Conservation (phyloP, 2,329 filamentous ascomycete species). For the Aspergillus floridensis region DNA sequence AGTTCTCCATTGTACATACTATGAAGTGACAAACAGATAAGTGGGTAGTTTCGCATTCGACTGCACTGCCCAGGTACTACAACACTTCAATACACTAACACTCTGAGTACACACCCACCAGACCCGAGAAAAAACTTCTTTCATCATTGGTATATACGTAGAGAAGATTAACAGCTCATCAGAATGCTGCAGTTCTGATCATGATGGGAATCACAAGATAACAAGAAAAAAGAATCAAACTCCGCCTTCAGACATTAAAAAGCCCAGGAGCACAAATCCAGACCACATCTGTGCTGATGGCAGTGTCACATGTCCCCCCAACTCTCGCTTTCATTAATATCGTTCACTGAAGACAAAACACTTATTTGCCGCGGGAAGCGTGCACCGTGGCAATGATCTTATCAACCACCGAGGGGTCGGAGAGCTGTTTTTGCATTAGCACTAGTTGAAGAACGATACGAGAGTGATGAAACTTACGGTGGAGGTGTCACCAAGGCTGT, state of each 20-base stretch:
- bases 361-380: slow-evolving; percentile 42
- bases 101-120: background rate
- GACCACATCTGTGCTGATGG: background rate
- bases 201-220: slow-evolving; percentile 7
- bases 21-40: too few relatives aligned
- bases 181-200: background rate
- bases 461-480: slow-evolving; percentile 62
- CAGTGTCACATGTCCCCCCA: background rate
- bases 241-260: slow-evolving; percentile 2
- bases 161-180: background rate
- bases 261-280: background rate
- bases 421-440: slow-evolving; percentile 57
- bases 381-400: slow-evolving; percentile 86
- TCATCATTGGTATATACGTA: background rate
- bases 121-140: background rate
- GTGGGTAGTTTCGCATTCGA: too few relatives aligned
- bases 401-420: slow-evolving; percentile 82
- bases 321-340: slow-evolving; percentile 3
- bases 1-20: too few relatives aligned
- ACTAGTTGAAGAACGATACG: background rate
- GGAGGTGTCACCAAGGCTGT: slow-evolving; percentile 88
- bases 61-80: too few relatives aligned
- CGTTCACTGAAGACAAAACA: slow-evolving; percentile 4
- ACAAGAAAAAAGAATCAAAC: slow-evolving; percentile 1
- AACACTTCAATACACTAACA: too few relatives aligned